These are phyloP conservation scores for Phaeosphaeriaceae sp. DNA, from an alignment of 2,329 filamentous ascomycete species.

Conservation along the genomic window DNA sequence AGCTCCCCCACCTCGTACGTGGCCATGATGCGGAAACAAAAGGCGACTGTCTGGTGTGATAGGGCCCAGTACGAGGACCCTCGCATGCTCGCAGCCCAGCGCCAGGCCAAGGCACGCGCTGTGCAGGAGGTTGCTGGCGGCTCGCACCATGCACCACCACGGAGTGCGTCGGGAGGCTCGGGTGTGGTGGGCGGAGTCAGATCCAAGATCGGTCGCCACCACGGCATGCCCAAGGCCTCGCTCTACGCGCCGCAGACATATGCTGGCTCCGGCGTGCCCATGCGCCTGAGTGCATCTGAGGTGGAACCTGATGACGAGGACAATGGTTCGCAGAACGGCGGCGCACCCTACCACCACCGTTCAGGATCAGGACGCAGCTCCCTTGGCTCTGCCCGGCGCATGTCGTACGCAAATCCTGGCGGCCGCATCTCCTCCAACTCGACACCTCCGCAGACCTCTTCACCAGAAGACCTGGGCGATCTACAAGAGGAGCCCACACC, in stretches of 20 bases:
- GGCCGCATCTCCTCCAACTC: conserved; percentile 59
- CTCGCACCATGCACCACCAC: conserved; percentile 42
- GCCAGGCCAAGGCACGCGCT: conserved; percentile 85
- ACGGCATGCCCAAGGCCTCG: conserved; percentile 78
- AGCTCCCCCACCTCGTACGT: conserved; percentile 79
- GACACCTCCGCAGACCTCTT: conserved; percentile 59
- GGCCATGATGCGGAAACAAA: conserved; percentile 93
- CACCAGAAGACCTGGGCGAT: conserved; percentile 47
- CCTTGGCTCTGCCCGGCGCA: conserved; percentile 52
- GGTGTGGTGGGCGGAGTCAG: conserved; percentile 62
- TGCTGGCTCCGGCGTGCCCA: conserved; percentile 80
- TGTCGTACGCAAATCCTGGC: conserved; percentile 49
- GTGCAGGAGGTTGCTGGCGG: conserved; percentile 81
- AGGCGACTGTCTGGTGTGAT: conserved; percentile 98
- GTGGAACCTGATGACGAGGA: conserved; percentile 86
- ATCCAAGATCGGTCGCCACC: conserved; percentile 82
- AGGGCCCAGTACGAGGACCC: conserved; percentile 92
- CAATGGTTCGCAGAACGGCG: conserved; percentile 52
- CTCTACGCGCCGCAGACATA: conserved; percentile 81
- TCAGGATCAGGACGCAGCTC: conserved; percentile 78
- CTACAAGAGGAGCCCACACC: conserved; percentile 56
- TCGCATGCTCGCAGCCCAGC: conserved; percentile 79
- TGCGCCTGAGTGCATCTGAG: conserved; percentile 93
- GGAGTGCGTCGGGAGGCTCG: conserved; percentile 48
- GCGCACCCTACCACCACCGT: conserved; percentile 65